Conservation (phyloP, 306 rosid species). For the Vigna nakashimae region DNA sequence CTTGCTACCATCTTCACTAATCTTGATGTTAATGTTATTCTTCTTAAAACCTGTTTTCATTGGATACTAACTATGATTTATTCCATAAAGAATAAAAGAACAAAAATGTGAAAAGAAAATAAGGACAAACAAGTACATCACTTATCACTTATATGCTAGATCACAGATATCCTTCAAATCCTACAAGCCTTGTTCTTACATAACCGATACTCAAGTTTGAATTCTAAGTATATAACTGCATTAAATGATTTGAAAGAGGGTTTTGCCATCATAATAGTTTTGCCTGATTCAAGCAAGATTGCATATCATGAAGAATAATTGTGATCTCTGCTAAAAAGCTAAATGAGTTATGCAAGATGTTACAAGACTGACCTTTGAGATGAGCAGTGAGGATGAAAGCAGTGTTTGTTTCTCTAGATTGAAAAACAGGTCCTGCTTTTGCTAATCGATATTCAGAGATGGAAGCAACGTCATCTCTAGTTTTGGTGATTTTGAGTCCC, state of each 20-base stretch:
- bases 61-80: not conserved
- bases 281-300: not conserved
- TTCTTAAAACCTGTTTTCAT: constrained; percentile 69
- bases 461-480: constrained; percentile 54
- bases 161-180: not conserved
- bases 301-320: not conserved
- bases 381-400: constrained; percentile 71
- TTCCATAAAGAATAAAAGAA: not conserved
- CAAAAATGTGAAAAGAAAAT: not conserved
- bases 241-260: not conserved
- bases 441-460: constrained; percentile 55
- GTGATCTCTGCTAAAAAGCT: not conserved
- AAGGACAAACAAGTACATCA: not conserved
- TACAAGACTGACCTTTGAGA: constrained; percentile 63
- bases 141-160: not conserved
- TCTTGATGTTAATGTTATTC: constrained; percentile 60
- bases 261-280: not conserved
- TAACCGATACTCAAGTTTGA: not conserved
- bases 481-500: constrained; percentile 71
- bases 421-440: constrained; percentile 55
- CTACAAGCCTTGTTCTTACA: not conserved
- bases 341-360: not conserved
- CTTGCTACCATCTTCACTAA: constrained; percentile 71
- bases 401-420: constrained; percentile 61
- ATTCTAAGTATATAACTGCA: not conserved